Base-by-base conservation (phyloP, 345 rosid genomes). In the Camelina neglecta region DNA sequence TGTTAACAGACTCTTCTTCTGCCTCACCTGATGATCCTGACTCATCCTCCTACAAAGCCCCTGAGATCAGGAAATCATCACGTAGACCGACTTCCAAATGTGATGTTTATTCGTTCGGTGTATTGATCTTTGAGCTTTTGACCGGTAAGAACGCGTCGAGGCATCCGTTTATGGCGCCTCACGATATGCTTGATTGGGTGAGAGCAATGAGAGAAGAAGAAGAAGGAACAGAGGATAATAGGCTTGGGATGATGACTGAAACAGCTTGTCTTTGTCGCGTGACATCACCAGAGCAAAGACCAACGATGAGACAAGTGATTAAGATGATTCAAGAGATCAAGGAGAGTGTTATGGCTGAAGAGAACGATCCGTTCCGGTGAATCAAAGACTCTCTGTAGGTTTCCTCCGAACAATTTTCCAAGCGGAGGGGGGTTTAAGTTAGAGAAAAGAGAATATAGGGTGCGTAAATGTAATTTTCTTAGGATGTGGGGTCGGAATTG, bases 251-350 rank as follows among this genome's bases (percentile, higher is more conserved):
- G 96, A 85, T 92, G 26, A 86, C 93, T 4, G 97, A 95, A 71
- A 85, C 92, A 70, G 99, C 97, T 20, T 86, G 90, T 58, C 80
- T 90, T 26, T 92, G 99, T 71, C 85, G 93, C 72, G 81, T 89
- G 72, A 87, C 86, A 2, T 95, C 97, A 0, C 97, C 97, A 0
- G 99, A 95, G 65, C 97, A 89, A 76, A 83, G 99, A 78, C 97
- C 96, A 0, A 85, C 84, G 26, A 90, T 92, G 93, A 87, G 93
- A 89, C 97, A 92, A 76, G 97, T 89, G 53, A 73, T 95, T 75
- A 90, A 89, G 79, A 88, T 90, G 93, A 85, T 95, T 72, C 93
- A 88, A 62, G 93, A 89, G 77, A 87, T 92, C 51, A 95, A 95
- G 73, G 96, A 92, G 59, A 87, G 84, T 70, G 73, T 77, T 41